A percentile compares a stretch with the other conserved stretches of the same genome.
Conservation (phyloP, 345 rosid species). For the Aquilaria malaccensis region DNA sequence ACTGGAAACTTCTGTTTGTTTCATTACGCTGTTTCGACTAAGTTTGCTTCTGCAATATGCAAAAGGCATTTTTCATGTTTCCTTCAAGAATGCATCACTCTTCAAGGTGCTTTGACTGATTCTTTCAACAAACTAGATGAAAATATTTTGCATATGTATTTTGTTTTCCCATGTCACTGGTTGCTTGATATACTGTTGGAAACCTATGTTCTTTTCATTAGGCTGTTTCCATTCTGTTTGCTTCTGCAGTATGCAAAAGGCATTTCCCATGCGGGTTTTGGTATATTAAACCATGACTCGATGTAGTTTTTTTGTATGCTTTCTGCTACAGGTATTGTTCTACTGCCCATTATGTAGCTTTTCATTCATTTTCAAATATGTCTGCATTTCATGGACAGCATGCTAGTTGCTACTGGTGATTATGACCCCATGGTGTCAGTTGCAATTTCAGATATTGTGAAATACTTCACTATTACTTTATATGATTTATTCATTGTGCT, state of each 20-base stretch:
- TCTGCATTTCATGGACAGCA: too few relatives aligned
- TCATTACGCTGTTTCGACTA: neutral
- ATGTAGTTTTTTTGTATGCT: too few relatives aligned
- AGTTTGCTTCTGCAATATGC: neutral
- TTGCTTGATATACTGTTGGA: neutral
- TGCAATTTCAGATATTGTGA: neutral
- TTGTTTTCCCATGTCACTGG: neutral
- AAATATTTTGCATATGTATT: neutral
- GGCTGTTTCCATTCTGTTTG: neutral
- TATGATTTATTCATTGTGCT: neutral
- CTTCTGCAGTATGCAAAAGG: neutral
- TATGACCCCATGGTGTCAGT: neutral
- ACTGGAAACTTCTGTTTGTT: neutral
- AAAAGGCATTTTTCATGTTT: too few relatives aligned
- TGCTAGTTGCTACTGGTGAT: too few relatives aligned
- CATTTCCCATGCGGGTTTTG: too few relatives aligned
- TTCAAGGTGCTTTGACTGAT: neutral
- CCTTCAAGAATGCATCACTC: too few relatives aligned
- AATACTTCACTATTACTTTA: slow-evolving; percentile 4
- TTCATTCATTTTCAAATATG: too few relatives aligned
- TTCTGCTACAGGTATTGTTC: too few relatives aligned
- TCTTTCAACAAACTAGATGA: slow-evolving; percentile 4
- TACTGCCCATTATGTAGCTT: too few relatives aligned
- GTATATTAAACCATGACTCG: too few relatives aligned
- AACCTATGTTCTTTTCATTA: neutral